Evolutionary conservation across 805 yeast genomes (phyloP), one percentile per base, ranked within the genome.

Genomic region (Tetrapisispora iriomotensis): DNA sequence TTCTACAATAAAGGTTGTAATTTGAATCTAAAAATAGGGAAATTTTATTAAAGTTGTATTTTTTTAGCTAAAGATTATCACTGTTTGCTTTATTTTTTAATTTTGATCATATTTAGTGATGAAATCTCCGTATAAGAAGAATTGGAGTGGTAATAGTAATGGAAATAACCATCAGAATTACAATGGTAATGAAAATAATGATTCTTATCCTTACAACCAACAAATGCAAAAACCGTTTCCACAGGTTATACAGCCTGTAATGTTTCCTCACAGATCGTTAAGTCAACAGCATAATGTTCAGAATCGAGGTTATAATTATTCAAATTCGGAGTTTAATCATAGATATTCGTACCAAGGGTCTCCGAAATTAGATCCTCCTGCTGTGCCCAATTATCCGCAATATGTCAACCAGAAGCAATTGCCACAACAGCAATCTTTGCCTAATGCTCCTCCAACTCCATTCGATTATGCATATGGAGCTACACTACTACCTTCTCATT

Each of bases 401-500:
- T 26, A 27, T 21, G 21, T 15, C n/a, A 14, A 17, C 9, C 33
- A 35, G 14, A 20, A 27, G 20, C 26, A 19, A n/a, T 9, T n/a
- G 8, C 7, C 20, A 10, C 31, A 34, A n/a, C 24, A 35, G 22
- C 14, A 29, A 1, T 21, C 32, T 8, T 27, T 43, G 10, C 45
- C 45, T 3, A 47, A 48, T 28, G 52, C 52, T 2, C 59, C 65
- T 9, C 75, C 77, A 29, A 70, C 80, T 2, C 83, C 85, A 1
- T 68, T 77, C 48, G 84, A 79, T 51, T 55, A 71, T 41, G 61
- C 71, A 4, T 78, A 77, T 49, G 77, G 81, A 8, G 71, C 75
- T 4, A 71, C 79, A 12, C 67, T 79, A 66, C 60, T 79, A 15
- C 87, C 87, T 1, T 63, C 79, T 14, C 81, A 77, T 48, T 58